Evolutionary conservation across 2,329 filamentous ascomycete genomes (phyloP).

Genomic region (Aspergillus awamori): DNA sequence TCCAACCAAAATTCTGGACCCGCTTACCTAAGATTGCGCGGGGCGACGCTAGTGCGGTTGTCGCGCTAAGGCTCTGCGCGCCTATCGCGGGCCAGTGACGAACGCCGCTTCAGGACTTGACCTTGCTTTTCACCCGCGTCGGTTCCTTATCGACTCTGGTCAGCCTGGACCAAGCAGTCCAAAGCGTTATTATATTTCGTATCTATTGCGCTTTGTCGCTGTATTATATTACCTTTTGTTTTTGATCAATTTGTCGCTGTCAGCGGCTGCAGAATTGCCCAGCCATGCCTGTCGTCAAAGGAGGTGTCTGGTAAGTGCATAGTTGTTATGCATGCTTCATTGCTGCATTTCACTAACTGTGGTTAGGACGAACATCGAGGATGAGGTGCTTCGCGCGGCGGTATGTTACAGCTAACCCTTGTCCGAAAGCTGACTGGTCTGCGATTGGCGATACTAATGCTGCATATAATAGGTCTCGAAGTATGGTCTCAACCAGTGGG

Average conservation of each 20-base stretch:
- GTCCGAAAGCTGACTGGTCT: background rate
- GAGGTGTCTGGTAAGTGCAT: slow-evolving; percentile 59
- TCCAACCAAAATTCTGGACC: slow-evolving; percentile 33
- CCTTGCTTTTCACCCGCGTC: slow-evolving; percentile 27
- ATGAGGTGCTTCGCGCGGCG: slow-evolving; percentile 95
- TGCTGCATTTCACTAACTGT: slow-evolving; percentile 23
- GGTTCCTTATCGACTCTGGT: slow-evolving; percentile 19
- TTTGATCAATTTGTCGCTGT: slow-evolving; percentile 5
- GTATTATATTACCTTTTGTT: background rate
- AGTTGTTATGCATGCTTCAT: background rate
- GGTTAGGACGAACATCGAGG: slow-evolving; percentile 68
- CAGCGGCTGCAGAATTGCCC: slow-evolving; percentile 12
- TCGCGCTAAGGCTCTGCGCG: slow-evolving; percentile 32
- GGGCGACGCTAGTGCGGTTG: slow-evolving; percentile 31
- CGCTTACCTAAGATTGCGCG: slow-evolving; percentile 35
- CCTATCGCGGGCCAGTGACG: slow-evolving; percentile 23
- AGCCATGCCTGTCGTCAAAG: slow-evolving; percentile 67
- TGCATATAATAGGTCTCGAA: slow-evolving; percentile 64
- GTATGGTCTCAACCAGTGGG: slow-evolving; percentile 97
- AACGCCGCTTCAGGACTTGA: slow-evolving; percentile 15
- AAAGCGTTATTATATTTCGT: slow-evolving; percentile 5
- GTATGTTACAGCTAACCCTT: slow-evolving; percentile 41
- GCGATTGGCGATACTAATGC: slow-evolving; percentile 13
- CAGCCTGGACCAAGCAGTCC: slow-evolving; percentile 19
- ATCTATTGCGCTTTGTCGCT: background rate